Evolutionary conservation across 2,329 filamentous ascomycete species (phyloP).

Genomic region (Calonectria naviculata): DNA sequence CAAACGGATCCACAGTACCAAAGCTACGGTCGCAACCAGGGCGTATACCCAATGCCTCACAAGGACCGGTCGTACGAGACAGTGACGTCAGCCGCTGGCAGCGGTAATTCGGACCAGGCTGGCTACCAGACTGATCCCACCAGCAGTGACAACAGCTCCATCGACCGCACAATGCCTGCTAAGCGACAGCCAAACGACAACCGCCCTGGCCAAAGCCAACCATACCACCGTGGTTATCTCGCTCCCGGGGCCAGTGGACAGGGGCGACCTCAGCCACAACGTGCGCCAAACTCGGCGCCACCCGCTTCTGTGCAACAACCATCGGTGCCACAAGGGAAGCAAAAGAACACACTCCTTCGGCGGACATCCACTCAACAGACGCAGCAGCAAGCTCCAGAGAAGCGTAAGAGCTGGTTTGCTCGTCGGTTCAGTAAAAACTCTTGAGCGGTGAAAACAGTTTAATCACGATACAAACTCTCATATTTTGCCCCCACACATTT

Average conservation of each 20-base stretch:
- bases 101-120: constrained; percentile 79
- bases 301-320: constrained; percentile 26
- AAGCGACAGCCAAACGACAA: constrained; percentile 73
- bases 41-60: constrained; percentile 65
- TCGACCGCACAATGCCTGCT: constrained; percentile 76
- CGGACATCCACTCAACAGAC: constrained; percentile 42
- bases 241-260: constrained; percentile 43
- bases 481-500: constrained; percentile 21
- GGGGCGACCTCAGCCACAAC: constrained; percentile 37
- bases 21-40: constrained; percentile 52
- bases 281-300: constrained; percentile 39
- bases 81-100: constrained; percentile 80
- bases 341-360: constrained; percentile 43
- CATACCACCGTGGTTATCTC: constrained; percentile 56
- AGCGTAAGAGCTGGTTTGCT: constrained; percentile 92
- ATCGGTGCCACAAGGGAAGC: constrained; percentile 37
- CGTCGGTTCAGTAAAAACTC: constrained; percentile 78
- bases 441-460: constrained; percentile 19
- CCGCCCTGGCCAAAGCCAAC: constrained; percentile 56
- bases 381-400: constrained; percentile 61
- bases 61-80: constrained; percentile 90
- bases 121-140: constrained; percentile 86
- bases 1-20: constrained; percentile 58
- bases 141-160: constrained; percentile 92
- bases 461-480: neutral